Percentiles rank a stretch among this genome's conserved stretches.
phyloP scores from a whole-genome alignment of 495 filamentous ascomycete genomes.

The Podospora tetraspora region DNA sequence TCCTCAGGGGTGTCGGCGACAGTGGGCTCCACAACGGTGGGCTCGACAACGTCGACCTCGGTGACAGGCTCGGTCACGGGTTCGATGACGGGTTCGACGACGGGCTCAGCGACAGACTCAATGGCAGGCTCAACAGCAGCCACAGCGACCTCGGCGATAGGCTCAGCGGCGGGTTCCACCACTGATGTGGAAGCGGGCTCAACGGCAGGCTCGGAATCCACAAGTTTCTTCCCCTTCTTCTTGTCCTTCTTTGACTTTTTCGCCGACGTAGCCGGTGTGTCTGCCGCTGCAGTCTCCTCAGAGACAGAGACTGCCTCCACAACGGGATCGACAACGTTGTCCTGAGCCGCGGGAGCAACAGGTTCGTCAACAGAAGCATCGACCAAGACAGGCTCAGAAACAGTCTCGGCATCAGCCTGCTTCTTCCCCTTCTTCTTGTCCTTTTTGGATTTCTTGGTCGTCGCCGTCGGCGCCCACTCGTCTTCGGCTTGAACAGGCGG shows the following conservation, averaged over 20 bases:
- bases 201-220: neutral
- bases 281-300: neutral
- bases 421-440: slow-evolving; percentile 19
- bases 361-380: neutral
- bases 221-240: neutral
- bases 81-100: neutral
- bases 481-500: neutral
- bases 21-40: neutral
- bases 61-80: neutral
- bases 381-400: neutral
- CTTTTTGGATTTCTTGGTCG: slow-evolving; percentile 23
- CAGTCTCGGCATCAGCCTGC: neutral
- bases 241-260: neutral
- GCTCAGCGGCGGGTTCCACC: neutral
- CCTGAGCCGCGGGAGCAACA: neutral
- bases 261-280: neutral
- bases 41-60: neutral
- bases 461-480: neutral
- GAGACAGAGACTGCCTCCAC: neutral
- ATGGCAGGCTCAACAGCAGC: neutral
- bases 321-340: neutral
- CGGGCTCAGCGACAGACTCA: neutral
- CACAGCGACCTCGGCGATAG: neutral
- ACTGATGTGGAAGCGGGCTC: neutral
- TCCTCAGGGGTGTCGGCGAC: neutral